Conservation (phyloP, 2,329 filamentous ascomycete species). For the Monosporascus sp. region DNA sequence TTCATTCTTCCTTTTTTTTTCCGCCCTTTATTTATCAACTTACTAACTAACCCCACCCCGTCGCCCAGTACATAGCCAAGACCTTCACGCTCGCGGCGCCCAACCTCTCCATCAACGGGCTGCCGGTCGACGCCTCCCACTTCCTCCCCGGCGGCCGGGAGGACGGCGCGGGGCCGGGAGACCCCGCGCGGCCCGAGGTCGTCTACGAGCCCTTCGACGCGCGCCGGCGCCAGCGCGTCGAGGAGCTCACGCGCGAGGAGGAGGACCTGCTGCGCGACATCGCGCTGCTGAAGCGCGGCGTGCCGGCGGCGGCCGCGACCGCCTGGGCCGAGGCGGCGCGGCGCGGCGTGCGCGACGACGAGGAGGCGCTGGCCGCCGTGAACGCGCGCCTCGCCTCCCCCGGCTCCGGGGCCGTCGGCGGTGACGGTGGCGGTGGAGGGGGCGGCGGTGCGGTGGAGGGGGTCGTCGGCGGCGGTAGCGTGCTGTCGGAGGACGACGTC, state of each 20-base stretch:
- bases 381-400: conserved; percentile 10
- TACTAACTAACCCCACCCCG: not conserved
- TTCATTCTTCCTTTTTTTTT: not conserved
- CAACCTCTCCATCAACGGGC: conserved; percentile 60
- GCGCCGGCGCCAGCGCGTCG: conserved; percentile 53
- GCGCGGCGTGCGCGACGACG: conserved; percentile 40
- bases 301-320: conserved; percentile 41
- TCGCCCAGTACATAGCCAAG: conserved; percentile 51
- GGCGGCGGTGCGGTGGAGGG: conserved; percentile 10
- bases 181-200: conserved; percentile 28
- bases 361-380: conserved; percentile 34
- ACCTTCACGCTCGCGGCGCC: conserved; percentile 55
- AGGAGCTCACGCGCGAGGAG: conserved; percentile 56
- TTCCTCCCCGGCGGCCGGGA: conserved; percentile 29
- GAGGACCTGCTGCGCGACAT: conserved; percentile 61
- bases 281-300: conserved; percentile 51
- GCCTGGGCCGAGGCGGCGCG: conserved; percentile 36
- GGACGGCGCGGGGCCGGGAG: not conserved
- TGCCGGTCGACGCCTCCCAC: conserved; percentile 38
- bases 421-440: conserved; percentile 12
- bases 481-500: conserved; percentile 10
- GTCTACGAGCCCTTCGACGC: conserved; percentile 57
- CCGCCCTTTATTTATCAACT: not conserved
- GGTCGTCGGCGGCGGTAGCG: conserved; percentile 10
- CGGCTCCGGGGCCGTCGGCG: conserved; percentile 5